phyloP scores from a whole-genome alignment of 345 rosid genomes.

The Jatropha curcas region DNA sequence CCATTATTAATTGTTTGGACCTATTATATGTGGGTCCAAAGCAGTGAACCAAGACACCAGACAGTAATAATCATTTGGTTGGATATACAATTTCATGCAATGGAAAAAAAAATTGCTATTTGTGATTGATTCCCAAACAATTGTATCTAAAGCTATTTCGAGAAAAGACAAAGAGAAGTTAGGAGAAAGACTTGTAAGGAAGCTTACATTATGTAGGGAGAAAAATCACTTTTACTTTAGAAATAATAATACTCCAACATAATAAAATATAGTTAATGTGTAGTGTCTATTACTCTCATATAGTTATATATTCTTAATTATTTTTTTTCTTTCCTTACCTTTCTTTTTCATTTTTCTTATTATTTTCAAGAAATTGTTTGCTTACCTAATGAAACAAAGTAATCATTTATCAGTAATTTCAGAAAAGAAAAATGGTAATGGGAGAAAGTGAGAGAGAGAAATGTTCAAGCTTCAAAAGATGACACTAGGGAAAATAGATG shows the following conservation, averaged over 20 bases:
- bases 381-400: not conserved
- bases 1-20: not conserved
- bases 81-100: not conserved
- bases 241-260: too few species aligned
- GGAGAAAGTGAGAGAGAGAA: not conserved
- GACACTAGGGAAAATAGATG: constrained; percentile 1
- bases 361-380: too few species aligned
- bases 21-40: constrained; percentile 4
- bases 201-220: not conserved
- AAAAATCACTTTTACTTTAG: too few species aligned
- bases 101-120: not conserved
- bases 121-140: not conserved
- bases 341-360: too few species aligned
- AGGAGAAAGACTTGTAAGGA: not conserved
- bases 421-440: not conserved
- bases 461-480: constrained; percentile 5
- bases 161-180: not conserved
- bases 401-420: too few species aligned
- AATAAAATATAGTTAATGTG: too few species aligned
- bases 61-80: not conserved
- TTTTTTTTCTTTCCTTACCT: too few species aligned
- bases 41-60: not conserved
- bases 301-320: too few species aligned
- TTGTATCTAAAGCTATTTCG: not conserved
- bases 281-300: too few species aligned